phyloP scores from a whole-genome alignment of 228 moss, liverwort and hornwort genomes.

The Sphagnum magellanicum region DNA sequence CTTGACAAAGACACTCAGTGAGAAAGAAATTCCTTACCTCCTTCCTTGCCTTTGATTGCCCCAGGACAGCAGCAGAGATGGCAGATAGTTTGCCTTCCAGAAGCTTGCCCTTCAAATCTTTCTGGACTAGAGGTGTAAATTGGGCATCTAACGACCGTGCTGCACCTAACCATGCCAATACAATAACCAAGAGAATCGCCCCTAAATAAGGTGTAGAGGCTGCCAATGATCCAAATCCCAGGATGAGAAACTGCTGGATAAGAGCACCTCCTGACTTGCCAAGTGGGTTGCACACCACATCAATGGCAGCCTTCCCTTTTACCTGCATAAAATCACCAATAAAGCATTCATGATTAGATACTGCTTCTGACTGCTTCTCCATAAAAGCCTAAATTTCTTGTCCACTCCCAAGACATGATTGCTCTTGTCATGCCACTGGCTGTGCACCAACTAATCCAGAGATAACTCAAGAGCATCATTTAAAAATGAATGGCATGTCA shows the following conservation, averaged over 20 bases:
- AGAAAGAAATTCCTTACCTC: constrained; percentile 38
- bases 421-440: no score
- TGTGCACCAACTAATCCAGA: no score
- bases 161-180: constrained; percentile 87
- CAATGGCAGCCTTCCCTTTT: constrained; percentile 98
- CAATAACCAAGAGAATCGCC: constrained; percentile 82
- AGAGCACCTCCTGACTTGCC: constrained; percentile 99
- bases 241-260: constrained; percentile 95
- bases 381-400: no score
- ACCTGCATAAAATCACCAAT: constrained; percentile 42
- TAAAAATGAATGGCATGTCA: no score
- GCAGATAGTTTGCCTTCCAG: constrained; percentile 90
- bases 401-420: no score
- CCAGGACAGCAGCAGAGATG: constrained; percentile 71
- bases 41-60: constrained; percentile 53
- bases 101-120: constrained; percentile 91
- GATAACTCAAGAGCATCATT: no score
- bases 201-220: constrained; percentile 93
- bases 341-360: neutral
- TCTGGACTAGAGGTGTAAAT: constrained; percentile 96
- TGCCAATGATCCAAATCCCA: constrained; percentile 89
- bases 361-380: no score
- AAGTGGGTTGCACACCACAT: constrained; percentile 97
- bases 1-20: no score
- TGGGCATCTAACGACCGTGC: constrained; percentile 89